Evolutionary conservation across 305 asterid genomes (phyloP), one percentile per base, ranked within the genome.

Genomic region (Fraxinus albicans): DNA sequence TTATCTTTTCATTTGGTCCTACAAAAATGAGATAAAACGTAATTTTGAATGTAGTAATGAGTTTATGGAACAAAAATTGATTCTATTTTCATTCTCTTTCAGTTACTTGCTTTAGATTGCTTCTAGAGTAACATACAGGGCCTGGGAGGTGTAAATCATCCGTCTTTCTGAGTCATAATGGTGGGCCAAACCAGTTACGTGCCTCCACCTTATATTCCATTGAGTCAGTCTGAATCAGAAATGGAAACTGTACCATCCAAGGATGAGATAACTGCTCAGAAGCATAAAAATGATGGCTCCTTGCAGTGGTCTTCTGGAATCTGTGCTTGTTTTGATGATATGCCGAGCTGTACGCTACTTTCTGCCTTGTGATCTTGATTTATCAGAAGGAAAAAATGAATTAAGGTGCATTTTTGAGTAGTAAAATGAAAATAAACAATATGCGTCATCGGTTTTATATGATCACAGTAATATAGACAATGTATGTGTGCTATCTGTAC

Each of bases 311-410:
- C 96, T 77, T 95, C 98, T 1, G 98, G 98, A 91, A 95, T 95
- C 83, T 95, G 98, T 88, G 98, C 98, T 86, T 95, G 98, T 87
- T 95, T 87, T 73, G 98, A 95, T 88, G 98, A 95, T 88, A 89
- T 92, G 89, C 97, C 89, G 90, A 95, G 98, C 93, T 95, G 98
- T 95, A 90, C 80, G 98, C 89, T 88, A 86, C 91, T 90, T 86
- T 89, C 86, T 89, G 90, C 89, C 87, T 84, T 73, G 88, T 89
- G 89, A 86, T 88, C 90, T 90, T 91, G 92, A 90, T 88, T 89
- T 87, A 77, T 89, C 87, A 85, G 91, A 91, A 86, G 87, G 90
- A 89, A 86, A 85, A 89, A 77, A 82, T 86, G 86, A 84, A 83
- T 84, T 81, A 83, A 86, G 92, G 90, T 88, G 92, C 92, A 76